Evolutionary conservation across 139 green algal species (phyloP), one percentile per base, ranked within the genome.

Genomic region (Chlorokybus atmophyticus): DNA sequence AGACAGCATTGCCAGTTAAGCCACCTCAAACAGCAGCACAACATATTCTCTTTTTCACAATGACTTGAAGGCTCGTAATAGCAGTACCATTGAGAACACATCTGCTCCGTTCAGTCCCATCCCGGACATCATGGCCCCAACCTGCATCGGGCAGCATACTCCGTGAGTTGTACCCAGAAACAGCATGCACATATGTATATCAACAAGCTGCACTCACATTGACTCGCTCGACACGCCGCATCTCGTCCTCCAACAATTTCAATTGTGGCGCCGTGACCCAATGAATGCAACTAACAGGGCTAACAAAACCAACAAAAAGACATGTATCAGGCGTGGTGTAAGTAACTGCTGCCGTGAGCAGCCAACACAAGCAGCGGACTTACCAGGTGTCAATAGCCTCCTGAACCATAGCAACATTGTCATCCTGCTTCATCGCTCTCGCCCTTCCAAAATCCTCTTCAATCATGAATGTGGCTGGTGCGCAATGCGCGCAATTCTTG

Each of bases 331-430:
- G 19, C 39, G 19, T n/a, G 19, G 19, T 19, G 19, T 19, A 19
- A 47, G 39, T 19, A 47, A 47, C 39, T n/a, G 39, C 19, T 19
- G 19, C 39, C 19, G 19, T 19, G 39, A 47, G 19, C 39, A 47
- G 19, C 39, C 39, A 47, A 47, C 19, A 47, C 19, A 47, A 19
- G 19, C 19, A 19, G 14, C 48, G 48, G 17, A 55, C 48, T 55
- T 0, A 70, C 61, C 62, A 71, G 14, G 62, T 71, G 40, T 71
- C 62, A 25, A 71, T 69, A 4, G 62, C 62, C 57, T 71, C 62
- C 8, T 68, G 57, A 1, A 71, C 30, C 38, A 55, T 29, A 27
- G 14, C 0, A 7, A 26, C 21, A 19, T 71, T 47, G 27, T 23
- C 57, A 24, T 6, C 38, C 56, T 71, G 62, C 7, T 40, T 29